Percentiles rank a stretch among this genome's conserved stretches.
Evolutionary conservation across 78 protist genomes (phyloP).

Genomic region (Dictyostelium citrinum): DNA sequence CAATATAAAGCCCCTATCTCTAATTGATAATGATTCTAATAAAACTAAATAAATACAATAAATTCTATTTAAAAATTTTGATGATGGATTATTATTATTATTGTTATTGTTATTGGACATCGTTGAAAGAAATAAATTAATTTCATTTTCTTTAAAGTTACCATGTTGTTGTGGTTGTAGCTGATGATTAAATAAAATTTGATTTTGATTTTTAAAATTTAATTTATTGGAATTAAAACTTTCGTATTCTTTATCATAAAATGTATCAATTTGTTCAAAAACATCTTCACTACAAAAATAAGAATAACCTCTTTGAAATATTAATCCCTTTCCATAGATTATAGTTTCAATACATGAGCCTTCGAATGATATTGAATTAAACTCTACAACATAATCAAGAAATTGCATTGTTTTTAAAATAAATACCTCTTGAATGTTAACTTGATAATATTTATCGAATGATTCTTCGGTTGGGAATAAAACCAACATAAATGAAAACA

Average conservation of each 20-base stretch:
- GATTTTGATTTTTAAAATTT: neutral
- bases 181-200: neutral
- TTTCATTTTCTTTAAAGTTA: neutral
- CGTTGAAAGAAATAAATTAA: neutral
- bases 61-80: neutral
- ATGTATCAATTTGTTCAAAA: neutral
- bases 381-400: neutral
- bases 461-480: neutral
- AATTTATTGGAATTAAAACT: neutral
- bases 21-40: neutral
- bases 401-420: neutral
- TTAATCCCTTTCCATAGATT: neutral
- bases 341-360: neutral
- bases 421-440: neutral
- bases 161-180: neutral
- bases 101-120: neutral
- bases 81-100: too few relatives aligned
- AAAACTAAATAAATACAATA: slow-evolving; percentile 2
- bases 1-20: neutral
- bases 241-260: neutral
- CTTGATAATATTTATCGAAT: neutral
- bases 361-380: neutral
- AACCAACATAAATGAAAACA: slow-evolving; percentile 21
- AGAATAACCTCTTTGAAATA: neutral
- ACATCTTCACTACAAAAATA: neutral